phyloP scores from a whole-genome alignment of 345 rosid species.

The Ceriops decandra region DNA sequence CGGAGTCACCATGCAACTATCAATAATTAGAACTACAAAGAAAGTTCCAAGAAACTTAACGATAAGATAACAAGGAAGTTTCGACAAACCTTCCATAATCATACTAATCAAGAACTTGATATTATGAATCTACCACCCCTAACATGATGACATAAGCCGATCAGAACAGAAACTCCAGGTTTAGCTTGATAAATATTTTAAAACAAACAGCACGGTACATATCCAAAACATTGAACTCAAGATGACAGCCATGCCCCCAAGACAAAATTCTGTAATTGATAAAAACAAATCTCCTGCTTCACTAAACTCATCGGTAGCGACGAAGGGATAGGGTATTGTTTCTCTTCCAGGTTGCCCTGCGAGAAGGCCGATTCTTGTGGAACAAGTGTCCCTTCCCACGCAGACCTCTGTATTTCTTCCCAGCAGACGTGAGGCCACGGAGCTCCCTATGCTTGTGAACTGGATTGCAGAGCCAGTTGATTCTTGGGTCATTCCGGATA shows the following conservation, averaged over 20 bases:
- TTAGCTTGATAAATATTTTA: neutral
- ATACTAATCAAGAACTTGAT: no score
- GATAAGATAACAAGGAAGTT: no score
- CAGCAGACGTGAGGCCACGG: slow-evolving; percentile 96
- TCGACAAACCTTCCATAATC: no score
- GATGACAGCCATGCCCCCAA: neutral
- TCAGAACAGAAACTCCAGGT: no score
- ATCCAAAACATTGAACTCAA: slow-evolving; percentile 17
- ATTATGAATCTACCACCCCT: no score
- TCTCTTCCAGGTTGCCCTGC: slow-evolving; percentile 97
- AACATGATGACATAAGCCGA: no score
- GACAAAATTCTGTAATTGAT: slow-evolving; percentile 1
- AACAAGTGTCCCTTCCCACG: slow-evolving; percentile 83
- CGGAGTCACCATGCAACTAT: no score
- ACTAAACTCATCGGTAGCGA: slow-evolving; percentile 65
- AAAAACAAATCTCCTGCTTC: neutral
- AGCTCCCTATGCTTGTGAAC: slow-evolving; percentile 98
- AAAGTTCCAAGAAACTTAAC: no score
- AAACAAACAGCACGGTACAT: neutral
- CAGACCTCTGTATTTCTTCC: slow-evolving; percentile 91
- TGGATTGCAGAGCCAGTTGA: slow-evolving; percentile 93
- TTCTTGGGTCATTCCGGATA: slow-evolving; percentile 77
- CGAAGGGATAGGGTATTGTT: slow-evolving; percentile 83
- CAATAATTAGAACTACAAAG: no score
- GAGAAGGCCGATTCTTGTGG: slow-evolving; percentile 92